A percentile compares a stretch with the other conserved stretches of the same genome.
Conservation (phyloP, 2,329 filamentous ascomycete species). For the Diaporthe citrichinensis region DNA sequence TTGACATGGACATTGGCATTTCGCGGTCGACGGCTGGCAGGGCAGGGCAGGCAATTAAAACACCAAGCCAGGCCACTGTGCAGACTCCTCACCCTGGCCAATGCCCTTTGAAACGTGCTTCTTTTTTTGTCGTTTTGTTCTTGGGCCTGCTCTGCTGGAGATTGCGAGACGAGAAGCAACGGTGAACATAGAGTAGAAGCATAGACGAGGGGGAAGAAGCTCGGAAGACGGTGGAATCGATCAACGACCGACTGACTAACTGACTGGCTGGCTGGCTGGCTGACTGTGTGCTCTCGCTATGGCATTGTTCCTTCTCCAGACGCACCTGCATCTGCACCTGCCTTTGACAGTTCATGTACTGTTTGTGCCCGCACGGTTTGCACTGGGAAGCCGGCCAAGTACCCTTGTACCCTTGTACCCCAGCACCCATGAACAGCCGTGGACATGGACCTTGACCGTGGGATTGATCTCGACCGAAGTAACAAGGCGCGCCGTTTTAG, state of each 20-base stretch:
- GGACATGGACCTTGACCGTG: slow-evolving; percentile 18
- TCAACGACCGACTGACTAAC: background rate
- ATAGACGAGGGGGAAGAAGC: background rate
- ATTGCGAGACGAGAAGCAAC: slow-evolving; percentile 6
- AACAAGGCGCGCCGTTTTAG: slow-evolving; percentile 33
- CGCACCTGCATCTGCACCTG: slow-evolving; percentile 11
- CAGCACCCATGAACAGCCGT: slow-evolving; percentile 12
- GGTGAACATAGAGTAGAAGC: background rate
- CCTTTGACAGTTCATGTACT: slow-evolving; percentile 19
- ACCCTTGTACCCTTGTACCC: background rate
- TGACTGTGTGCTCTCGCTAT: slow-evolving; percentile 1
- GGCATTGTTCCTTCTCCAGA: slow-evolving; percentile 7
- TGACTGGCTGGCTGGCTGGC: background rate
- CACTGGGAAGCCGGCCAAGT: background rate
- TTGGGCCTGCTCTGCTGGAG: background rate
- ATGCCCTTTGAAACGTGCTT: slow-evolving; percentile 32
- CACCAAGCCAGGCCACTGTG: background rate
- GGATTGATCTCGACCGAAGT: slow-evolving; percentile 37
- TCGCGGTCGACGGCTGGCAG: slow-evolving; percentile 18
- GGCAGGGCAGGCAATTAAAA: slow-evolving; percentile 24
- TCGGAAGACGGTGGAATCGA: slow-evolving; percentile 6
- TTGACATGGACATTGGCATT: slow-evolving; percentile 26
- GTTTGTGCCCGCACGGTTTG: background rate
- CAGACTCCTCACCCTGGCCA: slow-evolving; percentile 20
- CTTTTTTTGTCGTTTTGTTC: slow-evolving; percentile 21